A percentile compares a stretch with the other conserved stretches of the same genome.
Conservation (phyloP, 805 yeast species). For the Lipomyces mesembrius region DNA sequence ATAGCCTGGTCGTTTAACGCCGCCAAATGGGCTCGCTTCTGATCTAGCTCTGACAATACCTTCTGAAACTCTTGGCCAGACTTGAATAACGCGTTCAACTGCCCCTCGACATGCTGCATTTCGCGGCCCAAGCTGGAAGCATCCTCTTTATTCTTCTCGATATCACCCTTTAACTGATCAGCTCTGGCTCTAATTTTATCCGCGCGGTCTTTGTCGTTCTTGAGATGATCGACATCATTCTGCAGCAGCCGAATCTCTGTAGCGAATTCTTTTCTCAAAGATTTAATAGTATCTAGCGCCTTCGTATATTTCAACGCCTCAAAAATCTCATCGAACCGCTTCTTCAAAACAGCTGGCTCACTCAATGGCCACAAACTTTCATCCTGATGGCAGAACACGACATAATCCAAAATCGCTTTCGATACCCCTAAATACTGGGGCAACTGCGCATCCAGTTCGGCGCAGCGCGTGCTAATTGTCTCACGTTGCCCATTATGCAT, state of each 20-base stretch:
- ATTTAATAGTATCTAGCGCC: conserved; percentile 79
- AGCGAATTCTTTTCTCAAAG: conserved; percentile 74
- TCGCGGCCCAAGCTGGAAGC: conserved; percentile 56
- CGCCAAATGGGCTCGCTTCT: conserved; percentile 54
- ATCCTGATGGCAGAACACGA: conserved; percentile 96
- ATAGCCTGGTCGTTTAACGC: conserved; percentile 57
- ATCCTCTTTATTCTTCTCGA: conserved; percentile 54
- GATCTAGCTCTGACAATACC: conserved; percentile 65
- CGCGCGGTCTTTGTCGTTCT: conserved; percentile 75
- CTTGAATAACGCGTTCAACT: conserved; percentile 67
- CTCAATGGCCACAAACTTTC: conserved; percentile 95
- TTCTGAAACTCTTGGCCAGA: conserved; percentile 82
- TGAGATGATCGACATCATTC: conserved; percentile 77
- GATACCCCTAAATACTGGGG: conserved; percentile 89
- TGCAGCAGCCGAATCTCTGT: conserved; percentile 75
- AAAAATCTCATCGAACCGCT: conserved; percentile 93
- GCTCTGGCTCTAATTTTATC: conserved; percentile 58
- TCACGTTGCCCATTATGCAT: conserved; percentile 65
- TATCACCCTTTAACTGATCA: conserved; percentile 50
- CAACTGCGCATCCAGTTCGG: conserved; percentile 80
- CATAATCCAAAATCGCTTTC: conserved; percentile 83
- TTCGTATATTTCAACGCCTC: conserved; percentile 93
- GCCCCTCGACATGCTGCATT: conserved; percentile 58
- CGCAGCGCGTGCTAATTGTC: conserved; percentile 77
- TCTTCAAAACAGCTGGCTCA: conserved; percentile 86